Evolutionary conservation across 2,329 filamentous ascomycete species (phyloP).

Genomic region (Colletotrichum zoysiae): DNA sequence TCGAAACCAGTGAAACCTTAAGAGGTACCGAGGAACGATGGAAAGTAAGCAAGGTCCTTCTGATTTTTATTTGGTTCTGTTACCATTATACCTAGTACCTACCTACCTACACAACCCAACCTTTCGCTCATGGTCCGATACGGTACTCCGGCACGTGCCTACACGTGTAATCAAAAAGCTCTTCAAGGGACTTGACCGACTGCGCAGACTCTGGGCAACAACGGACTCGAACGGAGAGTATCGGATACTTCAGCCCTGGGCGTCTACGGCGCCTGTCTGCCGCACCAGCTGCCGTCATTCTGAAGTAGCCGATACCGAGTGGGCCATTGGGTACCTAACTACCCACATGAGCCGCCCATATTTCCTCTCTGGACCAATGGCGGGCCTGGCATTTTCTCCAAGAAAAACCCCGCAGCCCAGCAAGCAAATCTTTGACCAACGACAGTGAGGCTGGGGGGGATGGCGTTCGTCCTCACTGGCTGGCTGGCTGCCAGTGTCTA

Average conservation of each 20-base stretch:
- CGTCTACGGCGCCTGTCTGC: not conserved
- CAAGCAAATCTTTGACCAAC: constrained; percentile 41
- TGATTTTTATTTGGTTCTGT: not conserved
- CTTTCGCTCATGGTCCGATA: not conserved
- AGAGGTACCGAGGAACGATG: constrained; percentile 6
- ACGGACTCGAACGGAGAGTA: not conserved
- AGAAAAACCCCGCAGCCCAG: constrained; percentile 41
- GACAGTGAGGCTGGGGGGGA: constrained; percentile 33
- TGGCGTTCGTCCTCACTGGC: constrained; percentile 23
- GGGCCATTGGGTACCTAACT: not conserved
- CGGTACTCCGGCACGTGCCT: too few species aligned
- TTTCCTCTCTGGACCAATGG: constrained; percentile 25
- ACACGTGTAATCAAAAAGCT: constrained; percentile 7
- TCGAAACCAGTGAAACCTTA: not conserved
- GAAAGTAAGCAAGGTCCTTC: constrained; percentile 1
- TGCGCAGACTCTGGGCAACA: constrained; percentile 2
- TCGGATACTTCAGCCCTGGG: constrained; percentile 2
- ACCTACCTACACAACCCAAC: constrained; percentile 4
- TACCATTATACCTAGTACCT: not conserved
- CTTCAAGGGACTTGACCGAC: constrained; percentile 21
- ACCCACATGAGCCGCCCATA: constrained; percentile 22
- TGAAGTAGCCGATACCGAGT: constrained; percentile 20
- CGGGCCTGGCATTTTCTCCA: constrained; percentile 36
- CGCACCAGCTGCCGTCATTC: not conserved
- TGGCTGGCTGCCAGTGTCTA: constrained; percentile 10